Percentiles rank a stretch among this genome's conserved stretches.
Conservation (phyloP, 441 rosid genomes). For the Gossypium gossypioides region DNA sequence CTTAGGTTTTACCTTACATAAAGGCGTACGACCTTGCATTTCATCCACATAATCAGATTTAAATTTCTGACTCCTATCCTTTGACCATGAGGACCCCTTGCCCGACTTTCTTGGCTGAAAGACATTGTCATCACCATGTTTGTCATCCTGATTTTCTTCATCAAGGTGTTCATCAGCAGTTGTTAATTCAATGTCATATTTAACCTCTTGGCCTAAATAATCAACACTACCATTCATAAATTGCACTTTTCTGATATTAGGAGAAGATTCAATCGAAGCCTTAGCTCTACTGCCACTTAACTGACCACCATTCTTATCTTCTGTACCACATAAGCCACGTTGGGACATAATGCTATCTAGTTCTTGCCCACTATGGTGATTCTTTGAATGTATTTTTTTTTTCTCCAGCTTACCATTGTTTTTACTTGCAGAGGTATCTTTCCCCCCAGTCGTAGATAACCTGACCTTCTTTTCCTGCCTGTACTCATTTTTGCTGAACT, state of each 20-base stretch:
- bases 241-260: constrained; percentile 28
- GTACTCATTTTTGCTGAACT: constrained; percentile 43
- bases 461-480: constrained; percentile 58
- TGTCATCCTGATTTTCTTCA: constrained; percentile 42
- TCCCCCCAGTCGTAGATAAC: constrained; percentile 40
- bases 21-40: constrained; percentile 25
- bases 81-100: constrained; percentile 52
- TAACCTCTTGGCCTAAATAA: constrained; percentile 32
- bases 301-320: constrained; percentile 37
- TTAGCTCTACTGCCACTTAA: constrained; percentile 39
- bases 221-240: constrained; percentile 36
- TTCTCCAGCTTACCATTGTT: constrained; percentile 43
- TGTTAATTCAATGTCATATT: constrained; percentile 22
- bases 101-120: constrained; percentile 46
- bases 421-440: constrained; percentile 50
- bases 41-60: constrained; percentile 38
- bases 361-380: constrained; percentile 31
- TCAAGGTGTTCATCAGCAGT: constrained; percentile 25
- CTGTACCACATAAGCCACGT: constrained; percentile 38
- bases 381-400: constrained; percentile 37
- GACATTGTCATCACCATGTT: constrained; percentile 32
- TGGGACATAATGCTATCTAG: constrained; percentile 31
- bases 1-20: constrained; percentile 31
- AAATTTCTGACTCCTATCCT: constrained; percentile 44
- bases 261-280: constrained; percentile 31